Percentiles rank a stretch among this genome's conserved stretches.
Conservation (phyloP, 192 early-diverging fungal species). For the Coemansia sp. region DNA sequence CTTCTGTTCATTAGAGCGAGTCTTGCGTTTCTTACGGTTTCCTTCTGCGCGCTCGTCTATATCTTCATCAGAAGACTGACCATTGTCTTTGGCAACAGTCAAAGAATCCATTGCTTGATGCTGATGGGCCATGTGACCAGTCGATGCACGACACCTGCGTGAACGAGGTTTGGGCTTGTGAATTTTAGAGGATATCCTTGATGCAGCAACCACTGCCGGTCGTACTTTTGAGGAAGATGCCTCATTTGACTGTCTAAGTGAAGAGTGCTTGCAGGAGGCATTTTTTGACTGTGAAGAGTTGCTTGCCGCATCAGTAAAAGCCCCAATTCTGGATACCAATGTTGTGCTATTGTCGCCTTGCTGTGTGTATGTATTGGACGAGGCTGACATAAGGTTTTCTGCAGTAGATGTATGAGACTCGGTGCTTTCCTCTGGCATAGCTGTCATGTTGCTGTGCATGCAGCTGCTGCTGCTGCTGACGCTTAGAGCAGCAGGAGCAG, state of each 20-base stretch:
- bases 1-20: constrained; percentile 12
- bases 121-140: neutral
- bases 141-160: neutral
- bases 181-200: neutral
- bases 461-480: neutral
- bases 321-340: neutral
- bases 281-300: neutral
- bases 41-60: neutral
- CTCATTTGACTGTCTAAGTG: neutral
- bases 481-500: neutral
- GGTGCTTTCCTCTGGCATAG: neutral
- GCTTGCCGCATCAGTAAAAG: neutral
- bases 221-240: neutral
- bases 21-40: constrained; percentile 14
- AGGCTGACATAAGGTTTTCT: neutral
- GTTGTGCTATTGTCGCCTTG: neutral
- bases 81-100: neutral
- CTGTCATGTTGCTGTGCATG: neutral
- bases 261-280: neutral
- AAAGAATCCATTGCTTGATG: neutral
- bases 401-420: neutral
- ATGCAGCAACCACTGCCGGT: neutral
- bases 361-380: neutral
- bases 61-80: neutral
- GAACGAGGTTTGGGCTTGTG: neutral